Conservation (phyloP, 179 eudicot species). For the Nepenthes alata region DNA sequence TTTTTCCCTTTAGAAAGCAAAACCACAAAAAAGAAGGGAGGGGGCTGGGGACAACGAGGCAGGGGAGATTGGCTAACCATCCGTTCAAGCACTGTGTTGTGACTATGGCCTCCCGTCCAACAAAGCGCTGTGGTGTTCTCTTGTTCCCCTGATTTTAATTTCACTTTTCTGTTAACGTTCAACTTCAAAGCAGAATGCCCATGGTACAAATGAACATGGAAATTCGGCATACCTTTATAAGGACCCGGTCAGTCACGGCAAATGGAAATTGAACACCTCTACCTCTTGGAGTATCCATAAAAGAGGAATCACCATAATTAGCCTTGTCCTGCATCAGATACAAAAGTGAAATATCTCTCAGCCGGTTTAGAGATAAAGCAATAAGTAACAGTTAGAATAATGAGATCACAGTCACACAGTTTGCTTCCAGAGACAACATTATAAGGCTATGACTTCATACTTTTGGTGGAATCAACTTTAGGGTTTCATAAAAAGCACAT, state of each 20-base stretch:
- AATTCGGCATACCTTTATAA: slow-evolving; percentile 42
- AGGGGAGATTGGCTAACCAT: slow-evolving; percentile 36
- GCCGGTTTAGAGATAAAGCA: too few relatives aligned
- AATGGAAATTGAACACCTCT: slow-evolving; percentile 73
- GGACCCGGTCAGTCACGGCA: slow-evolving; percentile 49
- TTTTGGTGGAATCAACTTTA: too few relatives aligned
- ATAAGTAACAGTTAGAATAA: too few relatives aligned
- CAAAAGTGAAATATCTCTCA: neutral
- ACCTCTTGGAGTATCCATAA: slow-evolving; percentile 36
- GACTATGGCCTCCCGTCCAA: slow-evolving; percentile 73
- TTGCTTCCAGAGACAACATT: too few relatives aligned
- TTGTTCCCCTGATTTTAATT: slow-evolving; percentile 59
- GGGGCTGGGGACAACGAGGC: neutral
- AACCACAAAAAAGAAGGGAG: neutral
- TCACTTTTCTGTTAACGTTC: neutral
- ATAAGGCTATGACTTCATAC: too few relatives aligned
- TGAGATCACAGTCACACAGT: too few relatives aligned
- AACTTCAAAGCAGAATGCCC: neutral
- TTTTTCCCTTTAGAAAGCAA: neutral
- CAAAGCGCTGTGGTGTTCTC: slow-evolving; percentile 85
- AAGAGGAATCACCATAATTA: slow-evolving; percentile 28
- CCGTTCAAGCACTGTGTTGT: slow-evolving; percentile 83
- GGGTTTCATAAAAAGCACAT: too few relatives aligned
- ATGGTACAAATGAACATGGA: slow-evolving; percentile 1
- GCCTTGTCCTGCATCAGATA: slow-evolving; percentile 42